These are phyloP conservation scores for Neopestalotiopsis rosae DNA, from an alignment of 2,329 filamentous ascomycete species.

Conservation along the genomic window DNA sequence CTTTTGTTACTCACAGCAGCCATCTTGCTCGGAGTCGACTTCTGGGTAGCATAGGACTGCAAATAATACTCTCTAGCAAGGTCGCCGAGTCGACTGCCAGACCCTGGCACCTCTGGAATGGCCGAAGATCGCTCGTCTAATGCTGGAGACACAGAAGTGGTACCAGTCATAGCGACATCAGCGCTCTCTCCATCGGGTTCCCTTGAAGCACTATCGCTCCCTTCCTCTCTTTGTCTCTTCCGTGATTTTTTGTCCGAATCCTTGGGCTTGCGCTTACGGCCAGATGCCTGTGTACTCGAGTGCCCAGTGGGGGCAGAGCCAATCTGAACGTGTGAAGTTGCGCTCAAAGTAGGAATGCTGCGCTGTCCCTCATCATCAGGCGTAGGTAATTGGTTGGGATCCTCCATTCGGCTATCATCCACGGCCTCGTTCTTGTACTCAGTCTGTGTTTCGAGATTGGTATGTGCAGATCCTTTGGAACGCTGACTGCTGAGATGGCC, in stretches of 20 bases:
- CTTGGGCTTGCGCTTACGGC: constrained; percentile 26
- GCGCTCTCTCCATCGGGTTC: background rate
- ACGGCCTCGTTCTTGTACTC: constrained; percentile 2
- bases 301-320: background rate
- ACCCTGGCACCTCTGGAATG: constrained; percentile 7
- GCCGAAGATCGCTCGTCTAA: background rate
- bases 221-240: constrained; percentile 25
- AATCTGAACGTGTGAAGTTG: background rate
- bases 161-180: background rate
- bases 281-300: constrained; percentile 6
- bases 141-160: background rate
- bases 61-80: constrained; percentile 31
- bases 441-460: background rate
- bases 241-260: constrained; percentile 16
- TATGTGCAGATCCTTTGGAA: background rate
- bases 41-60: constrained; percentile 23
- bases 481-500: background rate
- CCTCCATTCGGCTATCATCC: constrained; percentile 2
- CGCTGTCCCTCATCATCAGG: constrained; percentile 11
- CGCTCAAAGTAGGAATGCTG: background rate
- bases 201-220: background rate
- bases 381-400: constrained; percentile 11
- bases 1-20: constrained; percentile 3
- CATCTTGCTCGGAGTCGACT: background rate
- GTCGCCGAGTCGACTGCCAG: constrained; percentile 25